A percentile compares a stretch with the other conserved stretches of the same genome.
phyloP scores from a whole-genome alignment of 139 green algal genomes.

The Mesostigma viride region DNA sequence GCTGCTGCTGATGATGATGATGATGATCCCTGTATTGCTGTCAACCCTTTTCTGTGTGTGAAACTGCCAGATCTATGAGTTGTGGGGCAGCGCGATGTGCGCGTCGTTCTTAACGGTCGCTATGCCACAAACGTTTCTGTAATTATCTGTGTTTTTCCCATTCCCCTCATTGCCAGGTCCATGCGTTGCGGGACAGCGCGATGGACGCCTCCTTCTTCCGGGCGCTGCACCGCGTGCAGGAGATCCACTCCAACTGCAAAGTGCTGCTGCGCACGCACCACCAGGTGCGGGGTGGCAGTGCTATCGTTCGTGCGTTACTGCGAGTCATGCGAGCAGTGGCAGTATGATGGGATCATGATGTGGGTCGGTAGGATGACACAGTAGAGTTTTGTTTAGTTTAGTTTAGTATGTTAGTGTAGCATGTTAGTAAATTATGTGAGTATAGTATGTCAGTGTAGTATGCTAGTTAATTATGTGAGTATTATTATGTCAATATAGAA shows the following conservation, averaged over 20 bases:
- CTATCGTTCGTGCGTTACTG: not conserved
- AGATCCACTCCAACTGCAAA: constrained; percentile 87
- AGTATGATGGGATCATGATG: not conserved
- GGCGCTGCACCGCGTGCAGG: constrained; percentile 67
- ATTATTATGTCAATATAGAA: too few species aligned
- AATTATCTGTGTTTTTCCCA: not conserved
- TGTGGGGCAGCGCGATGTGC: not conserved
- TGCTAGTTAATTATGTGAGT: too few species aligned
- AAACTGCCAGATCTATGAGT: not conserved
- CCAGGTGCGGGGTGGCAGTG: constrained; percentile 17
- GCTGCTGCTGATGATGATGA: too few species aligned
- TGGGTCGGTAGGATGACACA: too few species aligned
- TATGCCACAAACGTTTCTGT: not conserved
- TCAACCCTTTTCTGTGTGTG: too few species aligned
- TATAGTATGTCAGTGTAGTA: too few species aligned
- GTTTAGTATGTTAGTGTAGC: too few species aligned
- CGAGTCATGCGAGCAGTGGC: not conserved
- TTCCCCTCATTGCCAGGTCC: constrained; percentile 17
- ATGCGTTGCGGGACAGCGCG: constrained; percentile 22
- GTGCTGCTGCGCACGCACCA: constrained; percentile 72
- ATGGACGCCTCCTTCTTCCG: constrained; percentile 73
- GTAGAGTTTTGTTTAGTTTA: too few species aligned
- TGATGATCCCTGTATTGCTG: too few species aligned
- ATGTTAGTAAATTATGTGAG: too few species aligned
- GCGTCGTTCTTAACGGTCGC: not conserved